Percentiles rank a stretch among this genome's conserved stretches.
Conservation (phyloP, 768 basidiomycete genomes). For the Mycena belliarum region DNA sequence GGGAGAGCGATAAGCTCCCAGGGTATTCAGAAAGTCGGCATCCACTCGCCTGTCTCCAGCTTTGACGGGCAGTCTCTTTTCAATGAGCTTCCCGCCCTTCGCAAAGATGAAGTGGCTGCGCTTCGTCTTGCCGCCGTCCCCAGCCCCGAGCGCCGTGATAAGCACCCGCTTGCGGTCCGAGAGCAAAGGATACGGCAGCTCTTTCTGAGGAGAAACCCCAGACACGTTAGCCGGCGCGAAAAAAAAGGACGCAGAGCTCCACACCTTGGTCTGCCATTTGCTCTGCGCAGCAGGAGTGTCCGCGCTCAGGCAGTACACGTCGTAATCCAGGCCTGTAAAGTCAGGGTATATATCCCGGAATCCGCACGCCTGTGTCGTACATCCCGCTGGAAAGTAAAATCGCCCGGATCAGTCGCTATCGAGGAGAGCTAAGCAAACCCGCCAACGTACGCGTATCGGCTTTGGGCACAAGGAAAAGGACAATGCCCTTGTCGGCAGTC, state of each 20-base stretch:
- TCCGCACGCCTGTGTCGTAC: constrained; percentile 90
- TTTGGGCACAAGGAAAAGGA: constrained; percentile 83
- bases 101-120: constrained; percentile 94
- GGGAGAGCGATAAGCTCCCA: background rate
- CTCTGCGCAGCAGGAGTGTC: constrained; percentile 73
- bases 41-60: constrained; percentile 74
- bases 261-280: constrained; percentile 86
- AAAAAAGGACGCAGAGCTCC: constrained; percentile 16
- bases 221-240: background rate
- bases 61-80: constrained; percentile 84
- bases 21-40: background rate
- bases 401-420: background rate
- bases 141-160: constrained; percentile 81
- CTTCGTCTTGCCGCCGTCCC: constrained; percentile 78
- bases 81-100: constrained; percentile 86
- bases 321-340: constrained; percentile 67
- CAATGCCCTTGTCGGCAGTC: constrained; percentile 68
- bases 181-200: constrained; percentile 81
- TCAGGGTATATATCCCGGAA: constrained; percentile 84
- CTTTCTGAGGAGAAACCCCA: constrained; percentile 64
- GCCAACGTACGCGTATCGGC: constrained; percentile 74
- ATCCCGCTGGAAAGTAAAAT: constrained; percentile 59
- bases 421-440: constrained; percentile 1
- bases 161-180: constrained; percentile 86
- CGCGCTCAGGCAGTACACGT: constrained; percentile 82